phyloP scores from a whole-genome alignment of 225 moss, liverwort and hornwort genomes.

The Marchantia polymorpha region DNA sequence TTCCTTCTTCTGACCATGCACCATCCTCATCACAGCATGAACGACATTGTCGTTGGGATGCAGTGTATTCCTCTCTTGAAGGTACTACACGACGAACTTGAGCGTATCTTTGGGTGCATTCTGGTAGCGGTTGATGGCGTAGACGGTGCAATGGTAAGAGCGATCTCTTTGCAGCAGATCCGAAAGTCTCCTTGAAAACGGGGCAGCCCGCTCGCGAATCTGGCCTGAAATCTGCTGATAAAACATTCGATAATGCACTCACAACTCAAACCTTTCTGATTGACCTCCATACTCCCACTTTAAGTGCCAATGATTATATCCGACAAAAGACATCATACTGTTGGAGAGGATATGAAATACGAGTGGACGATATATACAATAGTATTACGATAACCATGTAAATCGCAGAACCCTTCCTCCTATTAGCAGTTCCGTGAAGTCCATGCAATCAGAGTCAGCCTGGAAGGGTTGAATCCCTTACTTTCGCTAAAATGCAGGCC shows the following conservation, averaged over 20 bases:
- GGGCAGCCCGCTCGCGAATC: not conserved
- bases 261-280: not conserved
- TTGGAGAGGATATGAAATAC: not conserved
- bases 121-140: not conserved
- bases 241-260: not conserved
- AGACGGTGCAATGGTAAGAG: not conserved
- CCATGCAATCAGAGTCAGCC: not conserved
- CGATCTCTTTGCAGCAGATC: not conserved
- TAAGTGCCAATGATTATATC: not conserved
- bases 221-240: not conserved
- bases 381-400: not conserved
- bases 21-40: too few relatives aligned
- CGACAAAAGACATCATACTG: not conserved
- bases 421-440: not conserved
- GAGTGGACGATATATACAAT: not conserved
- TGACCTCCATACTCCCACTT: not conserved
- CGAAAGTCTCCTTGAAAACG: not conserved
- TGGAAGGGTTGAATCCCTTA: not conserved
- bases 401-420: not conserved
- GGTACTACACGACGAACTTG: not conserved
- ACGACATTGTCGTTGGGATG: too few relatives aligned
- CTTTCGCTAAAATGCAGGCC: not conserved
- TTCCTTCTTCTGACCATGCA: too few relatives aligned
- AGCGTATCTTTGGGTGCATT: not conserved
- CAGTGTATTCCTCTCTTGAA: not conserved